Evolutionary conservation across 345 rosid species (phyloP).

Genomic region (Excoecaria agallocha): DNA sequence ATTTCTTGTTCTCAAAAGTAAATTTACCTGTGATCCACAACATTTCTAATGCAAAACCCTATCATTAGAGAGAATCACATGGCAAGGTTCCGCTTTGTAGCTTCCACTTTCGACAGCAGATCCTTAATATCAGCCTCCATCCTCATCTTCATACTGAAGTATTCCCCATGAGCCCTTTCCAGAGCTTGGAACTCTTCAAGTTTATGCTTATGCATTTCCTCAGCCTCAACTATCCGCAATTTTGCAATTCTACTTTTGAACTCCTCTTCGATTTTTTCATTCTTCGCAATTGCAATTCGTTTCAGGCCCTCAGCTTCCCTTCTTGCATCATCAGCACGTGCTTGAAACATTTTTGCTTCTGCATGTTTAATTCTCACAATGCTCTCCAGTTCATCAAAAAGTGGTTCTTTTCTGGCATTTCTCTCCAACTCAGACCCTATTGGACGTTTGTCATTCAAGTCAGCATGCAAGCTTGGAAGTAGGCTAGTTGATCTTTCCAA

Average conservation of each 20-base stretch:
- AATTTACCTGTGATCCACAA: constrained; percentile 1
- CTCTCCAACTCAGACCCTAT: constrained; percentile 44
- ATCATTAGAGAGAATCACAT: constrained; percentile 33
- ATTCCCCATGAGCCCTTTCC: constrained; percentile 76
- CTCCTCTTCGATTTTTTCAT: constrained; percentile 76
- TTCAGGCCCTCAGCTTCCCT: constrained; percentile 85
- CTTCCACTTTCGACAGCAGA: constrained; percentile 78
- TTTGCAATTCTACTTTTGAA: constrained; percentile 53
- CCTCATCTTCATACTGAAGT: constrained; percentile 71
- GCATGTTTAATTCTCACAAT: constrained; percentile 80
- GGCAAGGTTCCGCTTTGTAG: constrained; percentile 63
- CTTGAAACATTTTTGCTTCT: constrained; percentile 88
- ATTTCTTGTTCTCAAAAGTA: constrained; percentile 9
- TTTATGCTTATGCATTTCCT: constrained; percentile 64
- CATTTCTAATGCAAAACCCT: constrained; percentile 10
- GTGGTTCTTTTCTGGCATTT: constrained; percentile 48
- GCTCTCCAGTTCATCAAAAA: constrained; percentile 85
- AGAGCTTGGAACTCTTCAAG: constrained; percentile 65
- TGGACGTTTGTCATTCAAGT: constrained; percentile 46
- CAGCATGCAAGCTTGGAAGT: constrained; percentile 46
- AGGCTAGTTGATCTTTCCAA: constrained; percentile 53
- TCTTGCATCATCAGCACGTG: constrained; percentile 85
- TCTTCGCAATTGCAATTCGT: constrained; percentile 69
- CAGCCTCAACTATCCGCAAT: constrained; percentile 54
- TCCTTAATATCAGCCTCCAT: constrained; percentile 93